Evolutionary conservation across 805 yeast genomes (phyloP).

Genomic region (Lipomyces starkeyi): DNA sequence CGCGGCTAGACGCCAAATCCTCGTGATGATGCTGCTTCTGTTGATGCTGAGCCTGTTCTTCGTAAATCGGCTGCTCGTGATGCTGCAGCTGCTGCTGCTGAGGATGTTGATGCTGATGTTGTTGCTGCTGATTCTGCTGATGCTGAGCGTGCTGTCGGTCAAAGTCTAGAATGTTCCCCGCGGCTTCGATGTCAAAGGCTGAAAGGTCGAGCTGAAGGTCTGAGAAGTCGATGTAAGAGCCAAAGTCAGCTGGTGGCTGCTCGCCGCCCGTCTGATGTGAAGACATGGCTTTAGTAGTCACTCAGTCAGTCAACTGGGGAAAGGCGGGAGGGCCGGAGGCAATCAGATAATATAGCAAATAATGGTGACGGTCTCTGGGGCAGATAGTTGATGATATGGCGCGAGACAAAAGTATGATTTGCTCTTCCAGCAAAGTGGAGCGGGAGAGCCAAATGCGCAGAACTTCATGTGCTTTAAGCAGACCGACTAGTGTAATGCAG

Average conservation of each 20-base stretch:
- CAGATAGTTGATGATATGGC: neutral
- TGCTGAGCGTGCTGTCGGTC: constrained; percentile 16
- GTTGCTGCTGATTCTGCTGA: constrained; percentile 18
- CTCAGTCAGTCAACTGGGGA: neutral
- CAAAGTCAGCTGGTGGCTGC: constrained; percentile 21
- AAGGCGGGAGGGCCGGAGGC: neutral
- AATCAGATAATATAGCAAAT: neutral
- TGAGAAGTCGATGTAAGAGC: constrained; percentile 33
- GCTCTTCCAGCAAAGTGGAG: neutral
- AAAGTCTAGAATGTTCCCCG: constrained; percentile 13
- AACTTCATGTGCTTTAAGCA: neutral
- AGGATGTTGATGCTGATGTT: constrained; percentile 3
- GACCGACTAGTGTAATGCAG: neutral
- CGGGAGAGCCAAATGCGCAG: neutral
- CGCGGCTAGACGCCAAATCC: neutral
- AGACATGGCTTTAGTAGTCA: neutral
- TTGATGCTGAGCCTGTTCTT: constrained; percentile 14
- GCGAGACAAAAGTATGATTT: neutral
- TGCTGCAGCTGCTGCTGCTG: constrained; percentile 5
- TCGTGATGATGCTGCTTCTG: constrained; percentile 9
- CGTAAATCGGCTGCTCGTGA: constrained; percentile 8
- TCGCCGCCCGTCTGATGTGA: constrained; percentile 8
- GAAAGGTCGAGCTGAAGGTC: constrained; percentile 37
- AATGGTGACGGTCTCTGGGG: neutral
- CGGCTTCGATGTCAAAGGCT: constrained; percentile 25